Base-by-base conservation (phyloP, 2,329 filamentous ascomycete species). In the Parastagonospora nodorum region DNA sequence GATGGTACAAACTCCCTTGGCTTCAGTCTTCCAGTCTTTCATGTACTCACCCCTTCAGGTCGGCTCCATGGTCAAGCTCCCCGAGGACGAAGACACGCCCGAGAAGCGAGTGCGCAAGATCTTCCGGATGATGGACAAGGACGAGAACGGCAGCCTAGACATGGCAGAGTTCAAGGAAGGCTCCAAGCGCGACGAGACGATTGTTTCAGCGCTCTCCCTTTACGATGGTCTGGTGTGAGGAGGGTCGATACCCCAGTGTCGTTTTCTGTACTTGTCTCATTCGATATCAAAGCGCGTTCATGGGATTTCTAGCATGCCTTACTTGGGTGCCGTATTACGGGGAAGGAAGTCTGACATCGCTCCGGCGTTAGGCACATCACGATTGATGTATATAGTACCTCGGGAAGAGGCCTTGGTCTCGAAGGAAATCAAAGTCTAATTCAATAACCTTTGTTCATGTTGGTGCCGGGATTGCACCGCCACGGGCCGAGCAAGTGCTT, bases 91-190 rank as follows among this genome's bases (percentile, higher is more conserved):
- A 80, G 93, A 99, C 78, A 99, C 94, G 50, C 94, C 94, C 14
- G 93, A 97, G 82, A 99, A 99, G 82, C 88, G 94, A 59, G 94
- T 99, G 57, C 87, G 83, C 77, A 99, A 99, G 82, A 97, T 99
- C 75, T 99, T 99, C 82, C 84, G 88, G 69, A 97, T 97, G 94
- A 99, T 99, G 94, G 94, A 99, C 82, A 99, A 99, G 83, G 94
- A 99, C 74, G 93, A 97, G 80, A 97, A 97, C 73, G 94, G 93
- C 65, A 95, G 90, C 71, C 79, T 99, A 66, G 93, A 97, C 74
- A 93, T 97, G 84, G 88, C 92, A 55, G 94, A 99, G 75, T 99
- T 99, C 82, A 97, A 97, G 79, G 94, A 99, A 78, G 94, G 94
- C 63, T 96, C 92, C 80, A 97, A 97, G 82, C 89, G 92, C 53